Percentiles rank a stretch among this genome's conserved stretches.
Conservation (phyloP, 176 grass and related monocot species). For the Paspalum notatum region DNA sequence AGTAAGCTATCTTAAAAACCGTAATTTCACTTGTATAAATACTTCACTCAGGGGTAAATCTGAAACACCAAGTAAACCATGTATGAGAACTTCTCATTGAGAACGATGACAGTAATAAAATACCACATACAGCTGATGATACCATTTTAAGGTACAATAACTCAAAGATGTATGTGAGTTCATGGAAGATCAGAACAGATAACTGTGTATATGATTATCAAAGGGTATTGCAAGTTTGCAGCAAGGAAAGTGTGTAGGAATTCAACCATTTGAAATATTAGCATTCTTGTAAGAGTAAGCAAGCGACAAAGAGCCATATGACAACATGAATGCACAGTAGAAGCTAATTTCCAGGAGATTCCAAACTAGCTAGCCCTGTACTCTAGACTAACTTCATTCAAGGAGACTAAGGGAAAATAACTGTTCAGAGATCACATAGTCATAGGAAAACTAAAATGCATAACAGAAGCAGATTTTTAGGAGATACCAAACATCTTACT, state of each 20-base stretch:
- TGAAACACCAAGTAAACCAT: slow-evolving; percentile 40
- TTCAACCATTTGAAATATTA: slow-evolving; percentile 14
- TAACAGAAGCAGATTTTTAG: background rate
- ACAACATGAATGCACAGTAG: background rate
- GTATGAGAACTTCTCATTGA: slow-evolving; percentile 6
- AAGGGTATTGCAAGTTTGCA: slow-evolving; percentile 25
- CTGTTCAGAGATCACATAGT: background rate
- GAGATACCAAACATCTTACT: background rate
- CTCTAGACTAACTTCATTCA: background rate
- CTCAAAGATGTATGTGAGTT: slow-evolving; percentile 6
- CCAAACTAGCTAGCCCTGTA: background rate
- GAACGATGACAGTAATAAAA: background rate
- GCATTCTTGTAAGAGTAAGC: slow-evolving; percentile 15
- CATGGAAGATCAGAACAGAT: background rate
- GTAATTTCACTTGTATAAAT: background rate
- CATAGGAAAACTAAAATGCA: background rate
- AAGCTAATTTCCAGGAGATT: background rate
- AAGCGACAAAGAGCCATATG: background rate
- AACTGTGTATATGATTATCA: slow-evolving; percentile 12
- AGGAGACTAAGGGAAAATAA: background rate
- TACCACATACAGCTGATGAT: background rate
- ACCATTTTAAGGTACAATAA: background rate
- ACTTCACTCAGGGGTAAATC: slow-evolving; percentile 22
- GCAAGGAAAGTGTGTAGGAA: background rate
- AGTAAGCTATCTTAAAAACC: slow-evolving; percentile 27